Conservation (phyloP, 108 stramenopile genomes). For the Nitzschia sp. region DNA sequence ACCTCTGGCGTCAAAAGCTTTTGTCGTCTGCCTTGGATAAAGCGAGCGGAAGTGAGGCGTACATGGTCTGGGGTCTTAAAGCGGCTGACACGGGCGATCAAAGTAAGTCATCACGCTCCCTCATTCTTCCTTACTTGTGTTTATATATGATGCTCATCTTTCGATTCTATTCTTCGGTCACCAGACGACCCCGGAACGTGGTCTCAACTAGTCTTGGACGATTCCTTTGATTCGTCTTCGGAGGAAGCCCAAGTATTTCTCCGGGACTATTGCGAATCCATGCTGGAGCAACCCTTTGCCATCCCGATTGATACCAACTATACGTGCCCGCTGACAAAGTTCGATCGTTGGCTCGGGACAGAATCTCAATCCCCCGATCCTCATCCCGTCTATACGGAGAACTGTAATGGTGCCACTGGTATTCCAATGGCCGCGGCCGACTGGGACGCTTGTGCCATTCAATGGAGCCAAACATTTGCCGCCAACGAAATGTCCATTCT, state of each 20-base stretch:
- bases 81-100: constrained; percentile 45
- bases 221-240: constrained; percentile 35
- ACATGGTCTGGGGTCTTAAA: constrained; percentile 38
- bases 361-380: constrained; percentile 14
- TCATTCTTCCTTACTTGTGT: background rate
- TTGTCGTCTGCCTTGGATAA: constrained; percentile 23
- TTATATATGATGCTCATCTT: too few relatives aligned
- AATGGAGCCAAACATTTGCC: constrained; percentile 24
- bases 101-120: constrained; percentile 8
- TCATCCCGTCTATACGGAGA: constrained; percentile 13
- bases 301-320: constrained; percentile 2
- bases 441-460: constrained; percentile 36
- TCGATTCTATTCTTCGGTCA: background rate
- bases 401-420: constrained; percentile 39
- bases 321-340: constrained; percentile 44
- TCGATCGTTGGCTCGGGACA: constrained; percentile 44
- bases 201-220: constrained; percentile 45
- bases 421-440: constrained; percentile 34
- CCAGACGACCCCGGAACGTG: constrained; percentile 39
- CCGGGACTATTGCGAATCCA: constrained; percentile 37
- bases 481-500: constrained; percentile 14
- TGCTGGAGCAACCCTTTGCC: constrained; percentile 46
- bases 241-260: constrained; percentile 36
- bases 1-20: constrained; percentile 32
- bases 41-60: constrained; percentile 24